phyloP scores from a whole-genome alignment of 345 rosid genomes.

The Populus davidiana region DNA sequence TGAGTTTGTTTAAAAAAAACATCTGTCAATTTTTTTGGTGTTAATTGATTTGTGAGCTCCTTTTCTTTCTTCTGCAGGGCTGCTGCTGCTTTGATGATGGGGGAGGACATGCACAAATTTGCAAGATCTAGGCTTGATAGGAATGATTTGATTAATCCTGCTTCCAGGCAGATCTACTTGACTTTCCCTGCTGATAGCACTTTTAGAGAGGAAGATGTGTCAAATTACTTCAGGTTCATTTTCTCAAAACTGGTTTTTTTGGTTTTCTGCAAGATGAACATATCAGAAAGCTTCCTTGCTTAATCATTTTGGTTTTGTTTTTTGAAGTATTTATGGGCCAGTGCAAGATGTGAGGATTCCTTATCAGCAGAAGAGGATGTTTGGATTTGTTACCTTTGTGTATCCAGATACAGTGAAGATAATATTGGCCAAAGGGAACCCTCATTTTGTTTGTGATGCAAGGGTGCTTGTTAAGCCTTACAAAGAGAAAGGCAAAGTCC shows the following conservation, averaged over 20 bases:
- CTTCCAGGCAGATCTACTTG: slow-evolving; percentile 91
- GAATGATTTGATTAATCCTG: slow-evolving; percentile 71
- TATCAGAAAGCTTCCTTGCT: not conserved
- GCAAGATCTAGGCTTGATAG: slow-evolving; percentile 79
- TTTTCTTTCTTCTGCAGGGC: slow-evolving; percentile 26
- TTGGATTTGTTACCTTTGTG: slow-evolving; percentile 85
- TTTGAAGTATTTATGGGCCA: slow-evolving; percentile 71
- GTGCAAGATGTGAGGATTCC: slow-evolving; percentile 97
- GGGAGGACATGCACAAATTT: slow-evolving; percentile 64
- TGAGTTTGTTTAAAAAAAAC: not conserved
- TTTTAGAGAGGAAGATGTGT: slow-evolving; percentile 87
- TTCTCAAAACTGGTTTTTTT: slow-evolving; percentile 27
- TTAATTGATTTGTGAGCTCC: not conserved
- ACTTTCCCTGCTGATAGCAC: slow-evolving; percentile 97
- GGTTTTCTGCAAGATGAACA: not conserved
- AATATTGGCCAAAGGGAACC: slow-evolving; percentile 85
- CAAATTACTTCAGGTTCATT: slow-evolving; percentile 73
- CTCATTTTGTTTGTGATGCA: slow-evolving; percentile 91
- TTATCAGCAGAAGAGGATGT: slow-evolving; percentile 95
- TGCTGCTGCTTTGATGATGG: slow-evolving; percentile 65
- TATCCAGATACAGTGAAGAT: slow-evolving; percentile 89
- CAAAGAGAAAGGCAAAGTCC: slow-evolving; percentile 95
- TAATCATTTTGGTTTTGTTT: slow-evolving; percentile 5
- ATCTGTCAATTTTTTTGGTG: not conserved
- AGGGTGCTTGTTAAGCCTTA: slow-evolving; percentile 91